Conservation (phyloP, 371 early-diverging fungal species). For the Mucor sp. region DNA sequence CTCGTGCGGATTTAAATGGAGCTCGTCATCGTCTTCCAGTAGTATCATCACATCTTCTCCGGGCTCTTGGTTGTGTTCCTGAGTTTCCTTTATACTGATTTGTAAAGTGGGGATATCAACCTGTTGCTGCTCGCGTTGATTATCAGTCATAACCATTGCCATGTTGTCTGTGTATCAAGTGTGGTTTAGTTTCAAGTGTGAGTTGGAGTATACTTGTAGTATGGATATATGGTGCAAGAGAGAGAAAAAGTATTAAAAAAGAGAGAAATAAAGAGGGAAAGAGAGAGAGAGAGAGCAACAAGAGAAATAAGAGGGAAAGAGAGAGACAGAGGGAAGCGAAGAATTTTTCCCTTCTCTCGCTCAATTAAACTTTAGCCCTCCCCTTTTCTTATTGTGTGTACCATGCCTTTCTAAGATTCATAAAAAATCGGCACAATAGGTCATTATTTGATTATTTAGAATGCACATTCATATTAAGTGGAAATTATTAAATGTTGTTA, state of each 20-base stretch:
- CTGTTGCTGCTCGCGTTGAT: not conserved
- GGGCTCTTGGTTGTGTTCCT: not conserved
- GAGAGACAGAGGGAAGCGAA: not conserved
- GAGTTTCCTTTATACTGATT: not conserved
- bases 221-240: not conserved
- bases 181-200: not conserved
- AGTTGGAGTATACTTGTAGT: not conserved
- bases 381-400: conserved; percentile 4
- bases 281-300: not conserved
- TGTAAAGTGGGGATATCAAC: not conserved
- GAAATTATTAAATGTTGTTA: not conserved
- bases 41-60: not conserved
- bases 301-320: too few species aligned
- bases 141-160: conserved; percentile 7
- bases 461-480: not conserved
- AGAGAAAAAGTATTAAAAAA: not conserved
- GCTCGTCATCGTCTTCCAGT: conserved; percentile 3
- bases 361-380: conserved; percentile 2
- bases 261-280: not conserved
- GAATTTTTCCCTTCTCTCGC: conserved; percentile 1
- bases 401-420: not conserved
- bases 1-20: not conserved
- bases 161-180: not conserved
- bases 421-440: not conserved
- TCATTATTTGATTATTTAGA: not conserved